A percentile compares a stretch with the other conserved stretches of the same genome.
Conservation (phyloP, 2,329 filamentous ascomycete genomes). For the Pseudogymnoascus sp. region DNA sequence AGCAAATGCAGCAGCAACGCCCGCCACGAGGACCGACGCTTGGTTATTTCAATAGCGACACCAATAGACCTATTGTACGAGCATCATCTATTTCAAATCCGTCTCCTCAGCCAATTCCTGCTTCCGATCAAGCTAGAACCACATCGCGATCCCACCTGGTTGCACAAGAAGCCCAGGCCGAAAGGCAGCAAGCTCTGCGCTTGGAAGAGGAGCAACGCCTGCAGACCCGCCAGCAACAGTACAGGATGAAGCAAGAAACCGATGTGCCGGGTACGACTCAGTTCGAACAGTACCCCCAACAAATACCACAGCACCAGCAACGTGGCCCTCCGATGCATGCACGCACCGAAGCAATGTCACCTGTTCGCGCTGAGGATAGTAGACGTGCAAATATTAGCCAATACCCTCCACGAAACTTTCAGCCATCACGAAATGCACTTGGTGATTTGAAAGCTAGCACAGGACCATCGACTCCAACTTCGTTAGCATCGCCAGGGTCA, state of each 20-base stretch:
- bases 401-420: slow-evolving; percentile 23
- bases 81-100: slow-evolving; percentile 11
- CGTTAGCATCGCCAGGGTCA: slow-evolving; percentile 22
- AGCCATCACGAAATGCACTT: slow-evolving; percentile 20
- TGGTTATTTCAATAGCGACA: slow-evolving; percentile 24
- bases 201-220: slow-evolving; percentile 15
- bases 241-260: slow-evolving; percentile 29
- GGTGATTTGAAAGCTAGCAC: slow-evolving; percentile 19
- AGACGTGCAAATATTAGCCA: slow-evolving; percentile 23
- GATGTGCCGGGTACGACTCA: slow-evolving; percentile 29
- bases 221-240: slow-evolving; percentile 21
- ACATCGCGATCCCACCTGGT: slow-evolving; percentile 23
- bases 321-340: slow-evolving; percentile 18
- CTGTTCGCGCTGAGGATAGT: slow-evolving; percentile 14
- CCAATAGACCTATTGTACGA: slow-evolving; percentile 2
- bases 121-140: slow-evolving; percentile 15
- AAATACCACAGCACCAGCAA: slow-evolving; percentile 17
- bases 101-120: slow-evolving; percentile 13
- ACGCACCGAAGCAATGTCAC: slow-evolving; percentile 19
- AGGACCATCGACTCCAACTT: slow-evolving; percentile 18
- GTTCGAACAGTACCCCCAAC: slow-evolving; percentile 26
- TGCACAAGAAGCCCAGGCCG: slow-evolving; percentile 26
- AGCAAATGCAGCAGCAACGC: slow-evolving; percentile 15
- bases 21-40: slow-evolving; percentile 23
- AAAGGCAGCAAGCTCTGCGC: slow-evolving; percentile 24